Evolutionary conservation across 345 rosid species (phyloP), one percentile per base, ranked within the genome.

Genomic region (Gossypium sturtianum): DNA sequence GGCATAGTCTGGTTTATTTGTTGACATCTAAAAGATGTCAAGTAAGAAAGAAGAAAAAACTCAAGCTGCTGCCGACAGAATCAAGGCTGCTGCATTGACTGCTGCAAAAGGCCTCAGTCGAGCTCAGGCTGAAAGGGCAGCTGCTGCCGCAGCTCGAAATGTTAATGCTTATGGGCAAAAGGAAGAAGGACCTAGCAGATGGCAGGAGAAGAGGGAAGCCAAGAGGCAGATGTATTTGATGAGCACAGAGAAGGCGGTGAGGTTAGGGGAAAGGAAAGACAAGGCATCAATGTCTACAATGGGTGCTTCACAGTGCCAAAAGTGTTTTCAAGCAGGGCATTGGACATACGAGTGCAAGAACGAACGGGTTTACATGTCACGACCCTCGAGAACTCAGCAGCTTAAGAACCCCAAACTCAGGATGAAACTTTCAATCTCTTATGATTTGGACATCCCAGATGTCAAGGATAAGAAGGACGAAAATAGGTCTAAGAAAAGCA

Each of bases 111-210:
- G 99, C 54, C 79, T 95, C 10, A 95, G 99, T 71, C 96, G 98
- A 34, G 93, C 99, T 12, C 99, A 95, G 89, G 99, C 99, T 0
- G 99, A 95, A 72, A 75, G 97, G 64, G 99, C 99, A 0, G 99
- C 99, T 0, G 63, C 97, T 34, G 99, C 99, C 0, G 99, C 99
- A 1, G 92, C 97, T 0, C 84, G 98, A 7, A 95, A 95, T 80
- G 99, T 95, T 15, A 95, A 95, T 78, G 98, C 98, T 4, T 93
- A 95, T 56, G 99, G 99, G 48, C 98, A 95, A 72, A 95, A 95
- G 86, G 99, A 95, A 82, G 99, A 95, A 86, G 99, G 99, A 73
- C 99, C 98, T 0, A 95, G 99, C 73, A 71, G 99, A 80, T 93
- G 97, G 99, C 99, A 95, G 81, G 99, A 95, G 89, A 95, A 95